Conservation (phyloP, 1,139 yeast genomes). For the Yamadazyma triangularis region DNA sequence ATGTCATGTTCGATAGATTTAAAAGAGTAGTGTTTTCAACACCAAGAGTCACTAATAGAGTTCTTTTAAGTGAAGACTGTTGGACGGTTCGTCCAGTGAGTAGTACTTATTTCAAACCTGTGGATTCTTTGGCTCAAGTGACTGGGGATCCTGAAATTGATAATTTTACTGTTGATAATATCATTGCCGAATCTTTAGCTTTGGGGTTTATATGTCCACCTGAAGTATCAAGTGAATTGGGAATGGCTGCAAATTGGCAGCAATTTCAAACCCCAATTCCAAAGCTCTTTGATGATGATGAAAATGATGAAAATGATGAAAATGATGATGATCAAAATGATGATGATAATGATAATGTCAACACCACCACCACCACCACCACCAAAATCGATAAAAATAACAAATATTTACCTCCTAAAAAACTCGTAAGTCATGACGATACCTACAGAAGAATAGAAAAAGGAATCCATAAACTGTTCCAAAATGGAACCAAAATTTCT, state of each 20-base stretch:
- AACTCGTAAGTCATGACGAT: no score
- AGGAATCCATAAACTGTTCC: constrained; percentile 2
- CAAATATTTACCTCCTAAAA: no score
- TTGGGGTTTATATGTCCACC: constrained; percentile 21
- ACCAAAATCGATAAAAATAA: no score
- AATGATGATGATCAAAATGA: constrained; percentile 7
- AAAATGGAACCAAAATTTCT: constrained; percentile 2
- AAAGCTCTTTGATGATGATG: no score
- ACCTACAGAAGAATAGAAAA: constrained; percentile 32
- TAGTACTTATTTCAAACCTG: constrained; percentile 42
- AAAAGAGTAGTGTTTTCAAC: constrained; percentile 18
- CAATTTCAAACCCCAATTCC: constrained; percentile 28
- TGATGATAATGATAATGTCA: no score
- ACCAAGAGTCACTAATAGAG: constrained; percentile 24
- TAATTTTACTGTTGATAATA: constrained; percentile 16
- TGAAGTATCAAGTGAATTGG: constrained; percentile 37
- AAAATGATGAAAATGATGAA: no score
- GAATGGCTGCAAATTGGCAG: constrained; percentile 43
- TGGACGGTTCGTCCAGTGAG: constrained; percentile 51
- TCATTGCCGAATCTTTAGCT: constrained; percentile 25
- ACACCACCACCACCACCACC: no score
- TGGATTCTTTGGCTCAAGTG: constrained; percentile 42
- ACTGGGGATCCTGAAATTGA: constrained; percentile 42
- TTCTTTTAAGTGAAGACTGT: constrained; percentile 44
- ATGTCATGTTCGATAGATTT: constrained; percentile 12